A percentile compares a stretch with the other conserved stretches of the same genome.
These are phyloP conservation scores for Pythium rhizo-oryzae DNA, from an alignment of 352 stramenopile genomes.

Conservation along the genomic window DNA sequence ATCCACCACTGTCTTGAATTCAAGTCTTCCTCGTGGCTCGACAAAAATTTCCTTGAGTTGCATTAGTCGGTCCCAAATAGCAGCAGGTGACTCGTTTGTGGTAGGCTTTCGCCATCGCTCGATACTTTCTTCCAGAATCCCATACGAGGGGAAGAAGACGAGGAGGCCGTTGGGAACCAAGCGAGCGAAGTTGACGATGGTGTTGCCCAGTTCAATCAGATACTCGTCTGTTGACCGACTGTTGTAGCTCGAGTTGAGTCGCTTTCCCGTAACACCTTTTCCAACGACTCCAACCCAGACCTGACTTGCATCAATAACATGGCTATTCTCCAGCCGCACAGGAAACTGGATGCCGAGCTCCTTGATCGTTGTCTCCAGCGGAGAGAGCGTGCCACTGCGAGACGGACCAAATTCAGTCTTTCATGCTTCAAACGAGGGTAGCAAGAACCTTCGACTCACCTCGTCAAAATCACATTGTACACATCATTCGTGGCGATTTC, in stretches of 20 bases:
- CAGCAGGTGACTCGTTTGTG: conserved; percentile 42
- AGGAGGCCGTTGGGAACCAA: conserved; percentile 97
- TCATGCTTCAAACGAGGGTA: not conserved
- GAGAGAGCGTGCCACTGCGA: conserved; percentile 96
- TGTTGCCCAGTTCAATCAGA: conserved; percentile 96
- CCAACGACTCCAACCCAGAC: conserved; percentile 92
- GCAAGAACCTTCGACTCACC: conserved; percentile 34
- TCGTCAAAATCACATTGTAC: conserved; percentile 88
- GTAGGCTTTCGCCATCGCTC: conserved; percentile 66
- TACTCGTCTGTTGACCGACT: conserved; percentile 94
- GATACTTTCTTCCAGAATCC: conserved; percentile 92
- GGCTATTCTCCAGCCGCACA: conserved; percentile 96
- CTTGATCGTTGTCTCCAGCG: conserved; percentile 95
- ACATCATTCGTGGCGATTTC: conserved; percentile 94
- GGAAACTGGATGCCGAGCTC: conserved; percentile 97
- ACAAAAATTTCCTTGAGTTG: conserved; percentile 83
- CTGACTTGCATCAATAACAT: conserved; percentile 95
- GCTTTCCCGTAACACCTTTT: conserved; percentile 93
- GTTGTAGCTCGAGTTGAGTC: conserved; percentile 95
- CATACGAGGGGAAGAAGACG: conserved; percentile 99
- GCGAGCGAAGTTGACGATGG: conserved; percentile 93
- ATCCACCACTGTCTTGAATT: conserved; percentile 83
- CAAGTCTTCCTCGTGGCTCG: conserved; percentile 64
- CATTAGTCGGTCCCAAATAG: conserved; percentile 79
- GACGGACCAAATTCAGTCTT: not conserved